Percentiles rank a stretch among this genome's conserved stretches.
Conservation (phyloP, 495 filamentous ascomycete species). For the Penicillium chermesinum region DNA sequence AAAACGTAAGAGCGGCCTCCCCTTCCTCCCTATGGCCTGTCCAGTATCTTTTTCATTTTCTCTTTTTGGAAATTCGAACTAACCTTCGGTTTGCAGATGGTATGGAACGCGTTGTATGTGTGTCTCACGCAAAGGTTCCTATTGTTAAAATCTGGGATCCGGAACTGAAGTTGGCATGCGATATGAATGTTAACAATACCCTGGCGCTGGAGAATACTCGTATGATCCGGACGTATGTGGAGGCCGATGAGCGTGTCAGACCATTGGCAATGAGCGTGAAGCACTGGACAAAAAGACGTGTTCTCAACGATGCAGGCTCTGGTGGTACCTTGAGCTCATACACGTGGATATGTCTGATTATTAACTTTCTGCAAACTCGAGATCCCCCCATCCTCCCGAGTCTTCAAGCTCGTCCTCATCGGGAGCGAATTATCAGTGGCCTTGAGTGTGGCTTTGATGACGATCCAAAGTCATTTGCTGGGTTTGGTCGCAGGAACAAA, state of each 20-base stretch:
- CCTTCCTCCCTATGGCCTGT: neutral
- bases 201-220: constrained; percentile 91
- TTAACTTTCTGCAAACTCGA: constrained; percentile 90
- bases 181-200: constrained; percentile 99
- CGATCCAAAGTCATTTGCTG: constrained; percentile 64
- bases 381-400: constrained; percentile 83
- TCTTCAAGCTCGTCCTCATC: constrained; percentile 70
- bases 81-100: constrained; percentile 55
- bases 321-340: constrained; percentile 96
- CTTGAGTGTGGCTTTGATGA: constrained; percentile 75
- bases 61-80: neutral
- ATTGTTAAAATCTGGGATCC: constrained; percentile 99
- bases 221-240: constrained; percentile 96
- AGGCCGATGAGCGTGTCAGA: constrained; percentile 85
- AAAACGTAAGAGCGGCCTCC: constrained; percentile 57
- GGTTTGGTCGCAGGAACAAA: constrained; percentile 74
- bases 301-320: constrained; percentile 90
- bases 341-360: constrained; percentile 99
- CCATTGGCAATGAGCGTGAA: constrained; percentile 94
- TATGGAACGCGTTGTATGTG: constrained; percentile 92
- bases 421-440: constrained; percentile 56
- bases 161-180: constrained; percentile 81
- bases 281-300: constrained; percentile 88
- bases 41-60: neutral
- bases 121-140: constrained; percentile 89